These are phyloP conservation scores for Candida sojae DNA, from an alignment of 1,139 yeast species.

Conservation along the genomic window DNA sequence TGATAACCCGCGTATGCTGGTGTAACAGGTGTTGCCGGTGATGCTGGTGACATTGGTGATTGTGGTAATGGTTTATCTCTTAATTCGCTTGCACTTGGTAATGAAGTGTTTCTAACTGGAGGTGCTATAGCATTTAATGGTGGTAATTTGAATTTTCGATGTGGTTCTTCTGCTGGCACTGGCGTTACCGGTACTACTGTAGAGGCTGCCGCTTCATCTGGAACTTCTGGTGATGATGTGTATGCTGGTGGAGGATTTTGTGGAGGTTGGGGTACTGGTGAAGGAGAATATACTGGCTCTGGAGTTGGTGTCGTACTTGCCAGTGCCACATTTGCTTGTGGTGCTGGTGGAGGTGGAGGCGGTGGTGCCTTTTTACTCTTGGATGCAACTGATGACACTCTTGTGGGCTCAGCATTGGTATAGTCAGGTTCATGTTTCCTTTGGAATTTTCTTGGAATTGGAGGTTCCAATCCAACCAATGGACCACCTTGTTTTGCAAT, in stretches of 20 bases:
- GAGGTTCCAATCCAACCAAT: constrained; percentile 82
- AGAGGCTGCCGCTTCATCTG: constrained; percentile 13
- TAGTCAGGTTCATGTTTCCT: constrained; percentile 14
- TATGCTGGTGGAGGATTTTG: constrained; percentile 14
- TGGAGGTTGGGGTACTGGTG: constrained; percentile 13
- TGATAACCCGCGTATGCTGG: constrained; percentile 2
- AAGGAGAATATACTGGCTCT: constrained; percentile 15
- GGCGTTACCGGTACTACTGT: constrained; percentile 15
- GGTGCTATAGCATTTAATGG: constrained; percentile 28
- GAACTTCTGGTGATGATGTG: neutral
- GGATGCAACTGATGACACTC: constrained; percentile 13
- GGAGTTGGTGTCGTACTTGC: constrained; percentile 10
- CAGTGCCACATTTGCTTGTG: constrained; percentile 25
- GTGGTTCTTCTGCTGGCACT: constrained; percentile 9
- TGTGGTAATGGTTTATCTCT: constrained; percentile 9
- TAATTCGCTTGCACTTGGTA: constrained; percentile 16
- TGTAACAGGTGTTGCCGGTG: constrained; percentile 8
- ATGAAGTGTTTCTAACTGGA: constrained; percentile 34
- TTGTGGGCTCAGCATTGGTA: constrained; percentile 11
- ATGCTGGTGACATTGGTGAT: constrained; percentile 9
- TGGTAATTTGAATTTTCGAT: constrained; percentile 28
- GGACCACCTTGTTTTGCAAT: constrained; percentile 82
- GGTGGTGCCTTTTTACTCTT: constrained; percentile 46
- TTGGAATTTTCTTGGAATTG: constrained; percentile 66
- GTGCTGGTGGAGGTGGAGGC: constrained; percentile 49